Percentiles rank a stretch among this genome's conserved stretches.
Evolutionary conservation across 2,329 filamentous ascomycete species (phyloP).

Genomic region (Neonectria ditissima): DNA sequence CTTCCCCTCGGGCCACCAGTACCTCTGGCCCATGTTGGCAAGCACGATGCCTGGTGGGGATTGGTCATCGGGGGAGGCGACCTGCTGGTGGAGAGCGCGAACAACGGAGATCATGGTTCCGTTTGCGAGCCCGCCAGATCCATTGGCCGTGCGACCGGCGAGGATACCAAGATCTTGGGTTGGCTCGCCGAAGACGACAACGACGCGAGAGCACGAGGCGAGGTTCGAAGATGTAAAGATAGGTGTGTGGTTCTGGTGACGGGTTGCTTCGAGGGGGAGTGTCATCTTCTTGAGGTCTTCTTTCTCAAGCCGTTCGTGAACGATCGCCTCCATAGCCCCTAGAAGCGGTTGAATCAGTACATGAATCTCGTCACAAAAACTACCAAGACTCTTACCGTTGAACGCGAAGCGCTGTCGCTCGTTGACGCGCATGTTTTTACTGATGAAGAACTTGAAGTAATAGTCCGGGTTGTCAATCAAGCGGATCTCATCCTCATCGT

Average conservation of each 20-base stretch:
- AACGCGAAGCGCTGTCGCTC: conserved; percentile 79
- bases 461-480: conserved; percentile 73
- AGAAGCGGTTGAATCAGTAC: conserved; percentile 9
- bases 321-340: conserved; percentile 73
- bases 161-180: conserved; percentile 80
- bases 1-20: conserved; percentile 77
- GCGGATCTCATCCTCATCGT: conserved; percentile 79
- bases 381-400: conserved; percentile 66
- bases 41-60: conserved; percentile 73
- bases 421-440: conserved; percentile 81
- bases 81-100: conserved; percentile 55
- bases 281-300: conserved; percentile 70
- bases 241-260: conserved; percentile 69
- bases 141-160: conserved; percentile 74
- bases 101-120: conserved; percentile 79
- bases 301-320: conserved; percentile 70
- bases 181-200: conserved; percentile 81
- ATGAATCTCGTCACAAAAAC: fast-evolving
- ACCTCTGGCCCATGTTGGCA: conserved; percentile 80
- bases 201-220: conserved; percentile 67
- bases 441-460: conserved; percentile 81
- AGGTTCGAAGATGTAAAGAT: conserved; percentile 72
- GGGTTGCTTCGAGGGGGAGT: conserved; percentile 68
- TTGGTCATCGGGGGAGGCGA: conserved; percentile 48
- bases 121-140: conserved; percentile 72